Evolutionary conservation across 2,329 filamentous ascomycete genomes (phyloP).

Genomic region (Chaetomium strumarium): DNA sequence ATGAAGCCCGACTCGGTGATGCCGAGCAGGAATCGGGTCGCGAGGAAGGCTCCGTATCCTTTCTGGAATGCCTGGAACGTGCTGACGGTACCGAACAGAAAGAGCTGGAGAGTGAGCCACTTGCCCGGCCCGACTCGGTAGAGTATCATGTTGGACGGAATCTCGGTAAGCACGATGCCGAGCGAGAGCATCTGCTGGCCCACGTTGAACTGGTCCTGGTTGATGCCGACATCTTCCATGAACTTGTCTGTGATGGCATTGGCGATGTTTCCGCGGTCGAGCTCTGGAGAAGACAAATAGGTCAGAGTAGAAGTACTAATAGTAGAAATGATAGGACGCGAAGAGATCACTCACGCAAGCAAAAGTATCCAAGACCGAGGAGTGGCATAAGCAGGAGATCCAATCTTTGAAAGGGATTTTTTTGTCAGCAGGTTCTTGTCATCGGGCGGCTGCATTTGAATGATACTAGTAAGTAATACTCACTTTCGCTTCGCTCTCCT

Average conservation of each 20-base stretch:
- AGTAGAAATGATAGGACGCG: no score
- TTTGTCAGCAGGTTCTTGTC: no score
- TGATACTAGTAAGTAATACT: no score
- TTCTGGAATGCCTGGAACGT: constrained; percentile 37
- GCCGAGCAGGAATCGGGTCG: constrained; percentile 35
- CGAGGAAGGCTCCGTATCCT: constrained; percentile 33
- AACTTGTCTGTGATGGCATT: constrained; percentile 49
- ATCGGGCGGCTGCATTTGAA: no score
- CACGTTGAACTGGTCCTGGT: constrained; percentile 46
- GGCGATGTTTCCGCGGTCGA: constrained; percentile 30
- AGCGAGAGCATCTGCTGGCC: constrained; percentile 46
- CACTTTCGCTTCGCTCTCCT: no score
- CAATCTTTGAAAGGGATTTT: no score
- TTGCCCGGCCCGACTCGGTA: constrained; percentile 31
- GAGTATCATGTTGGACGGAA: constrained; percentile 27
- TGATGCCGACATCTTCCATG: constrained; percentile 41
- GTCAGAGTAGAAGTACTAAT: no score
- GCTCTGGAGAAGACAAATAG: no score
- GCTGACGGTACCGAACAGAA: constrained; percentile 31
- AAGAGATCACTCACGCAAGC: no score
- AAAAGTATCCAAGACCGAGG: no score
- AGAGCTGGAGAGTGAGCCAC: constrained; percentile 35
- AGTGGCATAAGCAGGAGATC: no score
- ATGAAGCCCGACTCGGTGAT: constrained; percentile 38
- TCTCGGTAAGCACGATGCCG: constrained; percentile 39